Evolutionary conservation across 2,329 filamentous ascomycete genomes (phyloP).

Genomic region (Paracoccidioides brasiliensis): DNA sequence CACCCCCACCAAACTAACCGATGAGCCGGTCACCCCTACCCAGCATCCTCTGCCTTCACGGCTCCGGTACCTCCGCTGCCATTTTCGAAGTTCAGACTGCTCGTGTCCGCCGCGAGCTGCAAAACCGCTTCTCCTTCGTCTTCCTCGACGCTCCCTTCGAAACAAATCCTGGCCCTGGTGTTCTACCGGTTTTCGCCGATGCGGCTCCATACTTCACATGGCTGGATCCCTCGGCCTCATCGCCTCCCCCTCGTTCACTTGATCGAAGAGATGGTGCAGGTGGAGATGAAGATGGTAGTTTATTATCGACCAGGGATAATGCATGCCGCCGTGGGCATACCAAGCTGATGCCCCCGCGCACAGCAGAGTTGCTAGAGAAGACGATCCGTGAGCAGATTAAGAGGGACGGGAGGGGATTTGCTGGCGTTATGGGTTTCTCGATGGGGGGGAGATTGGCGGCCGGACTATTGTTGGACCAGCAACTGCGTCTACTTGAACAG

Average conservation of each 20-base stretch:
- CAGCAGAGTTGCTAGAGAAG: conserved; percentile 27
- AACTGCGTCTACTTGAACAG: background rate
- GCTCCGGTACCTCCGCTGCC: conserved; percentile 56
- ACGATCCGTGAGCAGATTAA: conserved; percentile 21
- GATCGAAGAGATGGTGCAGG: background rate
- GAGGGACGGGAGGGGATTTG: conserved; percentile 41
- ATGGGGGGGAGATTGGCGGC: conserved; percentile 51
- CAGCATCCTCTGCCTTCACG: conserved; percentile 65
- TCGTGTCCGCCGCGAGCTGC: conserved; percentile 37
- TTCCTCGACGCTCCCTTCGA: conserved; percentile 58
- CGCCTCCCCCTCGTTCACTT: background rate
- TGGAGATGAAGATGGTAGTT: background rate
- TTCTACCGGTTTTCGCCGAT: conserved; percentile 52
- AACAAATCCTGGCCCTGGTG: conserved; percentile 43
- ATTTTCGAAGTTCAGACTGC: conserved; percentile 60
- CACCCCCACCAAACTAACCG: background rate
- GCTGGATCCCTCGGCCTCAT: conserved; percentile 28
- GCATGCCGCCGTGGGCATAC: background rate
- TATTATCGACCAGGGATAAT: background rate
- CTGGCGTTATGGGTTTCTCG: conserved; percentile 51
- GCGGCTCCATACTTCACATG: conserved; percentile 52
- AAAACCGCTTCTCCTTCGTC: conserved; percentile 52
- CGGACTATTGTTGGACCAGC: conserved; percentile 38
- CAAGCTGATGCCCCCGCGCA: conserved; percentile 37
- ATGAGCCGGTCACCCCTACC: conserved; percentile 33